Conservation (phyloP, 2,329 filamentous ascomycete species). For the Pseudogymnoascus sp. region DNA sequence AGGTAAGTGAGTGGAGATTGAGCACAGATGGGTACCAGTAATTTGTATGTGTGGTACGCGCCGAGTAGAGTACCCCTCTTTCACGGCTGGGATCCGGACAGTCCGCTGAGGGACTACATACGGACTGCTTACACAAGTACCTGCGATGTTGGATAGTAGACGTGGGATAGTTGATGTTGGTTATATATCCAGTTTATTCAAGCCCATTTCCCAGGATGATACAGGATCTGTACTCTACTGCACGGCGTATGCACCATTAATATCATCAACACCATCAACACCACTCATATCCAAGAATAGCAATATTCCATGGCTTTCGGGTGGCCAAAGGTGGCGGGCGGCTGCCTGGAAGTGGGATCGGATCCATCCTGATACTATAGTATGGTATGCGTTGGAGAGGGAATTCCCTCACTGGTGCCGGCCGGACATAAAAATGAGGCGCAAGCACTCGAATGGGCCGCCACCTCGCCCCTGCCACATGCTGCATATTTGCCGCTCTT, state of each 20-base stretch:
- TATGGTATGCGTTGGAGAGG: background rate
- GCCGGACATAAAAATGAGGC: background rate
- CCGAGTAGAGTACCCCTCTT: background rate
- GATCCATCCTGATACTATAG: background rate
- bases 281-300: background rate
- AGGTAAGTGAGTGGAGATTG: background rate
- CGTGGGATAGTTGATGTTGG: background rate
- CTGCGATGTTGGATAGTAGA: background rate
- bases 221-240: background rate
- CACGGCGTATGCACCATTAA: background rate
- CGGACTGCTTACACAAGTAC: too few relatives aligned
- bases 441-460: background rate
- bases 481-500: background rate
- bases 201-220: background rate
- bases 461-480: background rate
- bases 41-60: background rate
- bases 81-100: background rate
- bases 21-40: background rate
- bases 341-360: background rate
- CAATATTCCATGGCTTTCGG: background rate
- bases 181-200: background rate
- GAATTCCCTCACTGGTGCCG: background rate
- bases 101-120: background rate
- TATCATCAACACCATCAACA: background rate
- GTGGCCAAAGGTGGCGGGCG: background rate